Conservation (phyloP, 345 rosid genomes). For the Mangifera indica region DNA sequence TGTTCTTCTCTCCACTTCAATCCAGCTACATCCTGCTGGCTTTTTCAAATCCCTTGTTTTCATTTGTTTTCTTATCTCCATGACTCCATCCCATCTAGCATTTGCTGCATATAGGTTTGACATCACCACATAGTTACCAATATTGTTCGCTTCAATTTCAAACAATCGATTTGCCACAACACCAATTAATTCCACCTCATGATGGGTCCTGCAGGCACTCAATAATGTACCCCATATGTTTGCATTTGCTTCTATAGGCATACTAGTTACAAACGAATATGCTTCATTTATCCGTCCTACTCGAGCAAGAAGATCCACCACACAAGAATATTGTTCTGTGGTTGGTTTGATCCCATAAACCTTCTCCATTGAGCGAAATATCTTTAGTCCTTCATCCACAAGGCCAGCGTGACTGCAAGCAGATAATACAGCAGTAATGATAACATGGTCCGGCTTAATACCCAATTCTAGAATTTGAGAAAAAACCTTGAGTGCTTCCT, state of each 20-base stretch:
- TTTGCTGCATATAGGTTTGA: constrained; percentile 91
- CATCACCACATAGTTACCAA: constrained; percentile 65
- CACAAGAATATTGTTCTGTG: constrained; percentile 71
- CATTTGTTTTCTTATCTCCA: constrained; percentile 74
- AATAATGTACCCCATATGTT: constrained; percentile 73
- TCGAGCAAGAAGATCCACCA: constrained; percentile 87
- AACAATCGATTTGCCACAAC: constrained; percentile 58
- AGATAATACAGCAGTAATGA: constrained; percentile 67
- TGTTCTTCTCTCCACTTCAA: constrained; percentile 62
- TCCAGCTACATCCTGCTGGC: constrained; percentile 92
- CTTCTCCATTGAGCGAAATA: constrained; percentile 54
- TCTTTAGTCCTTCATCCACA: constrained; percentile 59
- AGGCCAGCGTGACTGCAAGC: constrained; percentile 91
- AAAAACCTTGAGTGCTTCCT: constrained; percentile 69
- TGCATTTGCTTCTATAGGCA: constrained; percentile 68
- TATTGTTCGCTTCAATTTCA: constrained; percentile 51
- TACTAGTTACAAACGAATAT: constrained; percentile 49
- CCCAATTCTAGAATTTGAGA: constrained; percentile 52
- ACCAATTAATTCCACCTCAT: constrained; percentile 60
- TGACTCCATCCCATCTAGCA: constrained; percentile 71
- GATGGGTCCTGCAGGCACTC: constrained; percentile 70
- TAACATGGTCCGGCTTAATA: constrained; percentile 69
- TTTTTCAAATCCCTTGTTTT: constrained; percentile 63
- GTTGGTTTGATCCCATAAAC: constrained; percentile 57
- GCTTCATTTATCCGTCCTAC: constrained; percentile 75